phyloP scores from a whole-genome alignment of 2,329 filamentous ascomycete species.

The Aschersonia sp. region DNA sequence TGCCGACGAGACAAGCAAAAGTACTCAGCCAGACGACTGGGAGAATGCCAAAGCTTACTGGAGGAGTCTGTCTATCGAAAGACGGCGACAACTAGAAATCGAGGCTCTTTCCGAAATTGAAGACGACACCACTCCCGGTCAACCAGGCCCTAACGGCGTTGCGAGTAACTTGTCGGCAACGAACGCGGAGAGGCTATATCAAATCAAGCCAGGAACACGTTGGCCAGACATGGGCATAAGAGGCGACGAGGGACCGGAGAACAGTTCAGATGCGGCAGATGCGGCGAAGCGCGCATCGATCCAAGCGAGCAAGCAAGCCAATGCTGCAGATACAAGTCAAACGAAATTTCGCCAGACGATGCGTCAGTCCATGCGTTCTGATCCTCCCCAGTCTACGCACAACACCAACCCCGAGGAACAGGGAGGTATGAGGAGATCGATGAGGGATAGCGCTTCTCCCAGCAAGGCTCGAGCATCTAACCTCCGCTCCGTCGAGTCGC shows the following conservation, averaged over 20 bases:
- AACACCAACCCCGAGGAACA: constrained; percentile 5
- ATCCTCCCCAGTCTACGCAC: constrained; percentile 8
- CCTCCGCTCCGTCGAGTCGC: not conserved
- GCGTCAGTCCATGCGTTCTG: constrained; percentile 32
- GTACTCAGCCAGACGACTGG: constrained; percentile 37
- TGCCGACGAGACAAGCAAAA: not conserved
- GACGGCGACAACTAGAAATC: constrained; percentile 45
- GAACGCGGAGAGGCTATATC: constrained; percentile 18
- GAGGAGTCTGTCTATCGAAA: constrained; percentile 48
- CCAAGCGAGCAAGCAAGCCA: not conserved
- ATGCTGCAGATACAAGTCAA: not conserved
- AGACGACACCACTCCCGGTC: constrained; percentile 24
- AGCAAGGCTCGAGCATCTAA: not conserved
- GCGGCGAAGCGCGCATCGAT: constrained; percentile 1
- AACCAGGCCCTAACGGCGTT: constrained; percentile 10
- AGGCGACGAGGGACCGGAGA: not conserved
- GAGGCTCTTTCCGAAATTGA: constrained; percentile 41
- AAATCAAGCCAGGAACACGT: constrained; percentile 21
- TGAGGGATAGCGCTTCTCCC: constrained; percentile 9
- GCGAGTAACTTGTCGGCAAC: constrained; percentile 7
- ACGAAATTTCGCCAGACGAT: constrained; percentile 32
- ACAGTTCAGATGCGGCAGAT: not conserved
- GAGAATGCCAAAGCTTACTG: constrained; percentile 55
- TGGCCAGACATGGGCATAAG: constrained; percentile 10
- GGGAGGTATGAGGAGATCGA: constrained; percentile 18